Evolutionary conservation across 257 asterid species (phyloP), one percentile per base, ranked within the genome.

Genomic region (Solanum chilense): DNA sequence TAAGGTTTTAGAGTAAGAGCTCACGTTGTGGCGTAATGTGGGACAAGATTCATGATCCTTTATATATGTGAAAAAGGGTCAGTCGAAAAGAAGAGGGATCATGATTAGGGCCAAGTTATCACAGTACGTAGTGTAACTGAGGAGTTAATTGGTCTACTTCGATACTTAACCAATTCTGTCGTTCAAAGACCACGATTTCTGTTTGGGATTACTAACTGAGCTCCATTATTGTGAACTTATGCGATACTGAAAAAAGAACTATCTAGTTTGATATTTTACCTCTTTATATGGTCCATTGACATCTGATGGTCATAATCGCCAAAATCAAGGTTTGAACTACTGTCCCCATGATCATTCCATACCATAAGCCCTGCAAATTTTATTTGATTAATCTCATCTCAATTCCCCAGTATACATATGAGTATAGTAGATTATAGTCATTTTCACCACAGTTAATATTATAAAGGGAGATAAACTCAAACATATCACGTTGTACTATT

Each of bases 341-440:
- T 62, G 94, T 92, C 89, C 96, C 95, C 62, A 85, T 56, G 56
- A 93, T 90, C 96, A 93, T 91, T 70, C 96, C 96, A 29, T 73
- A 88, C 96, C 96, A 93, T 73, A 92, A 90, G 42, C 96, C 96
- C 96, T 92, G 93, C 47, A 86, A 86, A 70, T 69, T 69, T 68
- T 27, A 35, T 27, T 16, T 69, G 29, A 9, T 25, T 33, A 58
- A 81, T 84, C 64, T 62, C 77, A 62, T 74, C 60, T 39, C 8
- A 23, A 52, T 52, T 16, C 23, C 20, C 29, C n/a, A 89, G 44
- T 41, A 66, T 13, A 66, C 62, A 18, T 21, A 16, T 31, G 27
- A 7, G 42, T 73, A 62, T 68, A n/a, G 9, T 62, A 58, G 58
- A 35, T 35, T 58, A 20, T 64, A 64, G 87, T 41, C 58, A 4